Percentiles rank a stretch among this genome's conserved stretches.
Conservation (phyloP, 441 rosid species). For the Pelargonium citronellum region DNA sequence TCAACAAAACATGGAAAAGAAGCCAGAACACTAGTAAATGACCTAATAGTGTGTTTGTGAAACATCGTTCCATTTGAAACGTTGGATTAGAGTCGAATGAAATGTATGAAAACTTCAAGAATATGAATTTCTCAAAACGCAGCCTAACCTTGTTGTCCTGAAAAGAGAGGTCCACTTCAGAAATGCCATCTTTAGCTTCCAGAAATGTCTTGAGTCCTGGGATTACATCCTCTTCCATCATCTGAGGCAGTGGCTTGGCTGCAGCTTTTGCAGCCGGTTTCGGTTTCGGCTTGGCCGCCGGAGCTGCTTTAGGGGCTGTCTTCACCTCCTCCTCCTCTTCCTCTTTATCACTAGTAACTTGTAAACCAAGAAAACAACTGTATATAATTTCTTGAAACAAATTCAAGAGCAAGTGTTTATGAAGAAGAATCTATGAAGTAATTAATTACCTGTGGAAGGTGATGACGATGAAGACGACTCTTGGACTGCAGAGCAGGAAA, state of each 20-base stretch:
- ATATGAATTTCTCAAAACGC: not conserved
- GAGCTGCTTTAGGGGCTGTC: slow-evolving; percentile 32
- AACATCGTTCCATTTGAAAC: too few species aligned
- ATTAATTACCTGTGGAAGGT: slow-evolving; percentile 44
- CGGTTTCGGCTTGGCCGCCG: slow-evolving; percentile 30
- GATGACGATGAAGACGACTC: slow-evolving; percentile 43
- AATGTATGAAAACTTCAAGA: not conserved
- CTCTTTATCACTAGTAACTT: slow-evolving; percentile 43
- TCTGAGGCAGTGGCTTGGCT: slow-evolving; percentile 49
- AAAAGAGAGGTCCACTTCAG: slow-evolving; percentile 54
- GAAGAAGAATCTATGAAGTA: not conserved
- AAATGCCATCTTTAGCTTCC: slow-evolving; percentile 57
- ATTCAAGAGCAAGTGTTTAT: not conserved
- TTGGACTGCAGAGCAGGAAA: slow-evolving; percentile 55
- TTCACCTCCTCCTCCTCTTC: slow-evolving; percentile 34
- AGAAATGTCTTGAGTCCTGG: slow-evolving; percentile 60
- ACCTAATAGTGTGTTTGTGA: too few species aligned
- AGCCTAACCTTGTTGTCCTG: slow-evolving; percentile 58
- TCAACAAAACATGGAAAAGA: not conserved
- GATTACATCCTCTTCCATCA: slow-evolving; percentile 90
- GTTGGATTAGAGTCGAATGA: too few species aligned
- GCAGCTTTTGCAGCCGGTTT: slow-evolving; percentile 68
- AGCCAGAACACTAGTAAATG: not conserved
- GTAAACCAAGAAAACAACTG: slow-evolving; percentile 8
- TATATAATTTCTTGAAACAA: not conserved